Evolutionary conservation across 108 stramenopile species (phyloP).

Genomic region (Halocafeteria seosinensis): DNA sequence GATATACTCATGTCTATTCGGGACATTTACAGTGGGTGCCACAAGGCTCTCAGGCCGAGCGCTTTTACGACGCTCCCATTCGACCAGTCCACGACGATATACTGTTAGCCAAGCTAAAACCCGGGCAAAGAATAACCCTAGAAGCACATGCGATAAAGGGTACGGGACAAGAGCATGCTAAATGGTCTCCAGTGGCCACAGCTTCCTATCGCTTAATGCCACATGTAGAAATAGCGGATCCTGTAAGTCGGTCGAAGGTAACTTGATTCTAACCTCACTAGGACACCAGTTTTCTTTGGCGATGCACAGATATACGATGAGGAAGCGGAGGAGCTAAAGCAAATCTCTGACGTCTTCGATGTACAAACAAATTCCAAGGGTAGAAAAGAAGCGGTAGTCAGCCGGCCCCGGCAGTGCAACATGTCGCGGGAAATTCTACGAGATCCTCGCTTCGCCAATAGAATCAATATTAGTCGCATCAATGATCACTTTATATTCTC

Average conservation of each 20-base stretch:
- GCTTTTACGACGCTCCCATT: slow-evolving; percentile 18
- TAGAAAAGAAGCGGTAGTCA: not conserved
- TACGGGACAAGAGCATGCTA: slow-evolving; percentile 85
- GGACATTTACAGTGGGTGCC: slow-evolving; percentile 19
- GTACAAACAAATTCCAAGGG: not conserved
- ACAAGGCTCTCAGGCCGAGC: slow-evolving; percentile 66
- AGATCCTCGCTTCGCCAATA: slow-evolving; percentile 44
- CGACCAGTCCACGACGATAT: slow-evolving; percentile 67
- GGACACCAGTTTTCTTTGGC: slow-evolving; percentile 64
- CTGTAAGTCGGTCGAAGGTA: slow-evolving; percentile 57
- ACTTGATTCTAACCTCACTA: slow-evolving; percentile 56
- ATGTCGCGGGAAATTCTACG: slow-evolving; percentile 89
- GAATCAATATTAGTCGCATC: slow-evolving; percentile 57
- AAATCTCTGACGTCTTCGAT: slow-evolving; percentile 20
- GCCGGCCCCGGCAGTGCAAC: slow-evolving; percentile 46
- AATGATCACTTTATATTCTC: slow-evolving; percentile 88
- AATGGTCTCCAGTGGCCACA: slow-evolving; percentile 86
- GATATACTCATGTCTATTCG: slow-evolving; percentile 34
- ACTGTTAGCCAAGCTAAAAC: slow-evolving; percentile 74
- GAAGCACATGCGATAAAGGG: slow-evolving; percentile 70
- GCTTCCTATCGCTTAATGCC: slow-evolving; percentile 76
- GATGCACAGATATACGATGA: slow-evolving; percentile 35
- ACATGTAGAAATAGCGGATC: slow-evolving; percentile 39
- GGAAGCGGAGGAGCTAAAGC: not conserved
- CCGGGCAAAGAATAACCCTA: slow-evolving; percentile 73